phyloP scores from a whole-genome alignment of 2,329 filamentous ascomycete genomes.

The Trichophyton schoenleinii region DNA sequence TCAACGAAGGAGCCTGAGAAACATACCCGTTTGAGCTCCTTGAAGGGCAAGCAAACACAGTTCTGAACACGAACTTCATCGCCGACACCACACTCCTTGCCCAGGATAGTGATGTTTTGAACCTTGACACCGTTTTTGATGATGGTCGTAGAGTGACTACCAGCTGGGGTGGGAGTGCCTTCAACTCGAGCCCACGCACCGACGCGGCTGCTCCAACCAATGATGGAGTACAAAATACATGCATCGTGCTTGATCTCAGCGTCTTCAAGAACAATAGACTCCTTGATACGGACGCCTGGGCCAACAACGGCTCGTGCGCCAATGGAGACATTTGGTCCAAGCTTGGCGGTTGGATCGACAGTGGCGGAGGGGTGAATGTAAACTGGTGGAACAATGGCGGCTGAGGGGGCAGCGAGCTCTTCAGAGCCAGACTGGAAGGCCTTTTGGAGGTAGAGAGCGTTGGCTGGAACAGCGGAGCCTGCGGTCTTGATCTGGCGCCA shows the following conservation, averaged over 20 bases:
- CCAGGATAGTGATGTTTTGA: constrained; percentile 92
- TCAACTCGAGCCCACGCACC: constrained; percentile 98
- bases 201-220: constrained; percentile 91
- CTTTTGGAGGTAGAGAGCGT: constrained; percentile 91
- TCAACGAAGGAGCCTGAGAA: background rate
- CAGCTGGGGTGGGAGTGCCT: constrained; percentile 76
- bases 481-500: constrained; percentile 99
- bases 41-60: constrained; percentile 93
- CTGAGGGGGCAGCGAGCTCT: constrained; percentile 70
- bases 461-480: constrained; percentile 89
- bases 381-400: constrained; percentile 81
- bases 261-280: constrained; percentile 90
- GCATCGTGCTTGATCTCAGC: constrained; percentile 93
- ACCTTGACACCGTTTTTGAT: constrained; percentile 98
- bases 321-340: constrained; percentile 92
- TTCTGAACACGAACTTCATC: constrained; percentile 96
- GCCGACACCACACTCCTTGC: constrained; percentile 87
- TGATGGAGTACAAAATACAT: constrained; percentile 88
- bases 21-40: constrained; percentile 90
- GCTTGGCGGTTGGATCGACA: constrained; percentile 88
- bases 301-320: constrained; percentile 78
- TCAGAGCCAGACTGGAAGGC: constrained; percentile 70
- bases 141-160: constrained; percentile 84
- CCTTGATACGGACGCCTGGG: constrained; percentile 82
- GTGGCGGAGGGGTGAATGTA: constrained; percentile 88